Percentiles rank a stretch among this genome's conserved stretches.
Evolutionary conservation across 1,284 basidiomycete genomes (phyloP).

Genomic region (Afroboletus lepidellus): DNA sequence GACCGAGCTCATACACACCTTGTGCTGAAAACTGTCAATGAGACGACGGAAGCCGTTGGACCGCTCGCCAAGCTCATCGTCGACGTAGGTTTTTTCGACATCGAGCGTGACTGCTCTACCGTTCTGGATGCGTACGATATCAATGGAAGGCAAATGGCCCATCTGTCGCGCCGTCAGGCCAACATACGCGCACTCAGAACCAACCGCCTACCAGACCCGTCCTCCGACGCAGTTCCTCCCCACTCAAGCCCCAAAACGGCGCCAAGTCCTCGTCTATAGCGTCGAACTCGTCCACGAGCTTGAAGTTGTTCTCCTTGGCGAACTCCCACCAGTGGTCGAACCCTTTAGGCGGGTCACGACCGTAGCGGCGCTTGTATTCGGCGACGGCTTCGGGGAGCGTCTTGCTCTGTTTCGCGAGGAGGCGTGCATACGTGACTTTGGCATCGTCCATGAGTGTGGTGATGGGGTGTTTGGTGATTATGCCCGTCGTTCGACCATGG

Average conservation of each 20-base stretch:
- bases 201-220: constrained; percentile 57
- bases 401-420: constrained; percentile 72
- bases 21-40: constrained; percentile 68
- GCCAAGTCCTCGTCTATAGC: constrained; percentile 75
- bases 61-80: constrained; percentile 71
- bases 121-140: constrained; percentile 72
- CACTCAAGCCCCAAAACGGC: constrained; percentile 77
- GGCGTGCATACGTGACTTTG: constrained; percentile 60
- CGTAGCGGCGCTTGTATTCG: constrained; percentile 80
- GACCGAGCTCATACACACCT: constrained; percentile 41
- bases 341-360: constrained; percentile 78
- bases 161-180: constrained; percentile 45
- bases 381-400: constrained; percentile 70
- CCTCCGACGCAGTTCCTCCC: constrained; percentile 69
- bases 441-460: constrained; percentile 80
- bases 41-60: constrained; percentile 75
- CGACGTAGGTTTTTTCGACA: constrained; percentile 58
- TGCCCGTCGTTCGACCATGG: constrained; percentile 16
- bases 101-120: constrained; percentile 66
- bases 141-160: constrained; percentile 78
- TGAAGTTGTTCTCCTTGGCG: constrained; percentile 67
- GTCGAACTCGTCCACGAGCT: constrained; percentile 91
- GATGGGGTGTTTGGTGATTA: constrained; percentile 68
- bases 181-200: not conserved
- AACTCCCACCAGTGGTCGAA: constrained; percentile 91